Evolutionary conservation across 2,329 filamentous ascomycete species (phyloP).

Genomic region (Fusarium proliferatum): DNA sequence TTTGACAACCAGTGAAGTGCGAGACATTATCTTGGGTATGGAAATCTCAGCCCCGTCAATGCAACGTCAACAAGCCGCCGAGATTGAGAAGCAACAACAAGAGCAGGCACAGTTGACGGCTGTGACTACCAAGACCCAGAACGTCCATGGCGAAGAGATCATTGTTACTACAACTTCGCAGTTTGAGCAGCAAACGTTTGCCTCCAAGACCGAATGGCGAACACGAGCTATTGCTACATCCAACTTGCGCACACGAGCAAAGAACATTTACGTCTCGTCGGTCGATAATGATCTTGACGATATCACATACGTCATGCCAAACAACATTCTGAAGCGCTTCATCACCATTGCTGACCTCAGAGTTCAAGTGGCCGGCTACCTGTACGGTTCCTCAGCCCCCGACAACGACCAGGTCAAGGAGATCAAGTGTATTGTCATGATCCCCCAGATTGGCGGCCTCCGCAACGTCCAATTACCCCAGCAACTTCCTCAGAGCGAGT

Average conservation of each 20-base stretch:
- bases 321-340: slow-evolving; percentile 98
- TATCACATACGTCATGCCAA: slow-evolving; percentile 98
- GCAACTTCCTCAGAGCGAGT: slow-evolving; percentile 90
- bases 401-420: slow-evolving; percentile 99
- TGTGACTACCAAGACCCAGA: slow-evolving; percentile 98
- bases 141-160: slow-evolving; percentile 96
- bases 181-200: slow-evolving; percentile 97
- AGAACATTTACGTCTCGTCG: slow-evolving; percentile 98
- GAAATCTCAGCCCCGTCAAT: slow-evolving; percentile 98
- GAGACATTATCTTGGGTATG: slow-evolving; percentile 99
- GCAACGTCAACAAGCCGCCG: slow-evolving; percentile 97
- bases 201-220: slow-evolving; percentile 98
- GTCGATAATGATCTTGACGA: slow-evolving; percentile 93
- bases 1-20: slow-evolving; percentile 94
- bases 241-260: slow-evolving; percentile 90
- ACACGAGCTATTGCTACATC: slow-evolving; percentile 96
- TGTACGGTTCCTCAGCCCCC: slow-evolving; percentile 91
- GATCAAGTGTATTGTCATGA: slow-evolving; percentile 95
- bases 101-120: slow-evolving; percentile 97
- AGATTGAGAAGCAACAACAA: slow-evolving; percentile 98
- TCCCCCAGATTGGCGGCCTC: slow-evolving; percentile 94
- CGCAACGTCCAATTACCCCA: slow-evolving; percentile 92
- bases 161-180: slow-evolving; percentile 98
- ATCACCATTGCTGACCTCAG: slow-evolving; percentile 97
- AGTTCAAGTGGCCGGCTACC: slow-evolving; percentile 94